Percentiles rank a stretch among this genome's conserved stretches.
These are phyloP conservation scores for Senecio squalidus DNA, from an alignment of 140 eudicot species.

Conservation along the genomic window DNA sequence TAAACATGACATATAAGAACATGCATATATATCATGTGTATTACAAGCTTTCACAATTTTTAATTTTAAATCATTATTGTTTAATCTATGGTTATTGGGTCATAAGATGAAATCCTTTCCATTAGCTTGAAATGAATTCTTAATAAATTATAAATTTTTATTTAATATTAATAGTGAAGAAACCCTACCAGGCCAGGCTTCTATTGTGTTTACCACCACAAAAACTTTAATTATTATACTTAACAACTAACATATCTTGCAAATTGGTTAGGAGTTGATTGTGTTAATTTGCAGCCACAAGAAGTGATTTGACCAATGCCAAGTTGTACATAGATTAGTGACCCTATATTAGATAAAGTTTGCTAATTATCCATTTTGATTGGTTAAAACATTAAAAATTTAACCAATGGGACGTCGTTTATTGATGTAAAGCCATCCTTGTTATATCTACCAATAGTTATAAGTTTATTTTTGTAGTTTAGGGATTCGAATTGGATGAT, in stretches of 20 bases:
- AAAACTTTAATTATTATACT: background rate
- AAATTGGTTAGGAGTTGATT: slow-evolving; percentile 19
- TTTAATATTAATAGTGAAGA: background rate
- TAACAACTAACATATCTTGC: slow-evolving; percentile 14
- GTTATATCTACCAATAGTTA: too few relatives aligned
- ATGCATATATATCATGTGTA: too few relatives aligned
- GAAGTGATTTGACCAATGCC: slow-evolving; percentile 23
- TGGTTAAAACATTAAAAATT: slow-evolving; percentile 9
- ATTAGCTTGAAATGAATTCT: too few relatives aligned
- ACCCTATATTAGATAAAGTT: slow-evolving; percentile 10
- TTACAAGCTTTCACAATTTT: too few relatives aligned
- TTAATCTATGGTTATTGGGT: too few relatives aligned
- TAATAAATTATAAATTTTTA: too few relatives aligned
- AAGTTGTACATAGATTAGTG: slow-evolving; percentile 25
- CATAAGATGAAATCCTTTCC: too few relatives aligned
- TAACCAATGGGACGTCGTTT: slow-evolving; percentile 15
- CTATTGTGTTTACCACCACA: slow-evolving; percentile 9
- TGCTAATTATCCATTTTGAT: slow-evolving; percentile 15
- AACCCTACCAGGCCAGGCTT: slow-evolving; percentile 20
- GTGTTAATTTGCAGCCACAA: slow-evolving; percentile 22
- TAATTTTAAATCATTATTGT: too few relatives aligned
- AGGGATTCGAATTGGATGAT: too few relatives aligned
- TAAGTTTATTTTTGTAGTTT: too few relatives aligned
- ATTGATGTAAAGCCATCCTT: slow-evolving; percentile 9
- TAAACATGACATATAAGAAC: too few relatives aligned